Evolutionary conservation across 2,329 filamentous ascomycete species (phyloP), one percentile per base, ranked within the genome.

Genomic region (Curvularia spicifera): DNA sequence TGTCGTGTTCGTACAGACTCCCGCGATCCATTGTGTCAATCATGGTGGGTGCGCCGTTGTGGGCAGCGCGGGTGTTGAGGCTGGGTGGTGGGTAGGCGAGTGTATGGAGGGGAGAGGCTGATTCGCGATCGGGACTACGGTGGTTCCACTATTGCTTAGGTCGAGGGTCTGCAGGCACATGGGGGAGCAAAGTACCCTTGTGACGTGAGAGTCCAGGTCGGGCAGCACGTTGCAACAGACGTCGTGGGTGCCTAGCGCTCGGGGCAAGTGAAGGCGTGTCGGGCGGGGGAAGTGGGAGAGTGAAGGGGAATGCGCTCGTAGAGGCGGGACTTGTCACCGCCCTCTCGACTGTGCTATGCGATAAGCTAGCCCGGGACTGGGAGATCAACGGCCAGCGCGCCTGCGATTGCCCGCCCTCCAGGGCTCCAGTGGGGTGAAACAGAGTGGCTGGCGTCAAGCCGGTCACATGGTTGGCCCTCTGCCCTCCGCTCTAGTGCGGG

Each of bases 1-100:
- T 72, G 53, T 76, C 72, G 66, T 74, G 68, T 46, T 76, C 72
- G 66, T 73, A 77, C 53, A 74, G 59, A 67, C 70, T 73, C 20
- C 63, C 69, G 69, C 71, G 72, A 54, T 73, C 72, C 56, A 72
- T 67, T 46, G 70, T 66, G 39, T 72, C 70, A 63, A 71, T 71
- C 58, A 71, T 72, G 50, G 56, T 49, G 39, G 45, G 45, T 51
- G 48, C 45, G 56, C 58, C 48, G 56, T 54, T 51, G 50, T 43
- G 29, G 49, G 47, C 33, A 15, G 35, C 7, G 31, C 13, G 28
- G 40, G 40, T 37, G 40, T 43, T 42, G 48, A 50, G 53, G 59
- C 26, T 31, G 28, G 28, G 28, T 9, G 28, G 50, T 47, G 56
- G 24, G 51, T 56, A 37, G 57, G 56, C 56, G 51, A 48, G 47